Conservation (phyloP, 495 filamentous ascomycete genomes). For the Aspergillus heteromorphus region DNA sequence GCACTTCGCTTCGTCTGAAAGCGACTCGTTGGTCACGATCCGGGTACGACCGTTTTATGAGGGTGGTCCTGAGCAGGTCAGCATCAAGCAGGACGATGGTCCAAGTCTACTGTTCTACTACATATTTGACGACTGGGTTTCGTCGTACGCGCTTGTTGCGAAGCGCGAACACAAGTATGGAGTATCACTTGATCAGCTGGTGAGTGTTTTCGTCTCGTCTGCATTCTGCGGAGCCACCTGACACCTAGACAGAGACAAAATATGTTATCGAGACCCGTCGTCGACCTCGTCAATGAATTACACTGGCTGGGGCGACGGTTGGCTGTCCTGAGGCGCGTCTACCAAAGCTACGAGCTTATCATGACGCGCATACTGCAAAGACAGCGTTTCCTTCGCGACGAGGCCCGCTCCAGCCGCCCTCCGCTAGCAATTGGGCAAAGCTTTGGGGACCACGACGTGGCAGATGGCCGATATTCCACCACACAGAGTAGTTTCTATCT, state of each 20-base stretch:
- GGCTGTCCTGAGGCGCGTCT: conserved; percentile 65
- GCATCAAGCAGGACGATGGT: conserved; percentile 52
- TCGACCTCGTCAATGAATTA: conserved; percentile 63
- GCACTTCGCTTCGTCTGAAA: conserved; percentile 35
- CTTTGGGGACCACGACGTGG: conserved; percentile 24
- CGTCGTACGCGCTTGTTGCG: conserved; percentile 59
- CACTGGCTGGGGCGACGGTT: conserved; percentile 66
- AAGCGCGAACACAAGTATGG: conserved; percentile 58
- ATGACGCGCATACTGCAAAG: conserved; percentile 65
- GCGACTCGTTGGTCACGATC: conserved; percentile 44
- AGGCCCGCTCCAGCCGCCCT: conserved; percentile 21
- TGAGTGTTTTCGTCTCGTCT: conserved; percentile 24
- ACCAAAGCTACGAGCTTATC: conserved; percentile 72
- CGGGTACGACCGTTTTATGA: conserved; percentile 42
- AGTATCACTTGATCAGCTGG: conserved; percentile 50
- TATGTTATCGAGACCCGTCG: conserved; percentile 55
- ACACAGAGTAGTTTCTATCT: conserved; percentile 21
- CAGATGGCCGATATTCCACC: conserved; percentile 26
- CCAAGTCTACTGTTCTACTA: conserved; percentile 79
- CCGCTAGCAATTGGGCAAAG: conserved; percentile 21
- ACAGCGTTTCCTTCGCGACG: conserved; percentile 39
- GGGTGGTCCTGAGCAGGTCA: conserved; percentile 25
- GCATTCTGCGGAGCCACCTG: not conserved
- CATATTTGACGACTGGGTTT: conserved; percentile 82
- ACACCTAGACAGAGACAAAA: conserved; percentile 37